Evolutionary conservation across 768 basidiomycete species (phyloP).

Genomic region (Rhodotorula babjevae): DNA sequence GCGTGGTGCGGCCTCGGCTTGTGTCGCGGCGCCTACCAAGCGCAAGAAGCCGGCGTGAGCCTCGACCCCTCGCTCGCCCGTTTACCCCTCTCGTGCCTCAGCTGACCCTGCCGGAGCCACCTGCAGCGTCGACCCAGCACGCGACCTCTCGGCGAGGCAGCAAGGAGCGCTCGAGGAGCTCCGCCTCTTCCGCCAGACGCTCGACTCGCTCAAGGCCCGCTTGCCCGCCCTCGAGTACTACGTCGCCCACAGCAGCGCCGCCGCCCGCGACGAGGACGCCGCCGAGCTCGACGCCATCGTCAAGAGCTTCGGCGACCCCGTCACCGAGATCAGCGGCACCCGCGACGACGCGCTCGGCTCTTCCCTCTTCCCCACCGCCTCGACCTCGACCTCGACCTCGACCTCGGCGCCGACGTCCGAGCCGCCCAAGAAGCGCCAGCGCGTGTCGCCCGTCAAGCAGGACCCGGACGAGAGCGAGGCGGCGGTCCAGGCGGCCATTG

Average conservation of each 20-base stretch:
- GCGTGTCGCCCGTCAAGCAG: constrained; percentile 2
- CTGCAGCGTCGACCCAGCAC: constrained; percentile 12
- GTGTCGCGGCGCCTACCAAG: constrained; percentile 11
- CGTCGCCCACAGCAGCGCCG: constrained; percentile 16
- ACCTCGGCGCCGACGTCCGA: neutral
- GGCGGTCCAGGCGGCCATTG: constrained; percentile 27
- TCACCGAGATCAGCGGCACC: neutral
- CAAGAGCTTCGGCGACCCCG: constrained; percentile 25
- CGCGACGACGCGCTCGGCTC: neutral
- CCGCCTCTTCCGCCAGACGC: constrained; percentile 28
- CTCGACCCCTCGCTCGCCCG: neutral
- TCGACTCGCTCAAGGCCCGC: constrained; percentile 31
- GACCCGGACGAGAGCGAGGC: constrained; percentile 24
- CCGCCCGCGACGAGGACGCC: constrained; percentile 4
- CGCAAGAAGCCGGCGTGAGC: constrained; percentile 22
- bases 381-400: neutral
- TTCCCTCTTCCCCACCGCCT: neutral
- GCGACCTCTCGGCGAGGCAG: constrained; percentile 16
- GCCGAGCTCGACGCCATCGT: constrained; percentile 25
- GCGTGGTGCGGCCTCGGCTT: constrained; percentile 7
- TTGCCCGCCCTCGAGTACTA: constrained; percentile 28
- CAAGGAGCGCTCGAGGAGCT: constrained; percentile 28
- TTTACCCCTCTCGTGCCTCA: neutral
- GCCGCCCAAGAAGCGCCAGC: neutral
- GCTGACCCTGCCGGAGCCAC: too few relatives aligned